These are phyloP conservation scores for Gaillardinia entomophila DNA, from an alignment of 805 yeast species.

Conservation along the genomic window DNA sequence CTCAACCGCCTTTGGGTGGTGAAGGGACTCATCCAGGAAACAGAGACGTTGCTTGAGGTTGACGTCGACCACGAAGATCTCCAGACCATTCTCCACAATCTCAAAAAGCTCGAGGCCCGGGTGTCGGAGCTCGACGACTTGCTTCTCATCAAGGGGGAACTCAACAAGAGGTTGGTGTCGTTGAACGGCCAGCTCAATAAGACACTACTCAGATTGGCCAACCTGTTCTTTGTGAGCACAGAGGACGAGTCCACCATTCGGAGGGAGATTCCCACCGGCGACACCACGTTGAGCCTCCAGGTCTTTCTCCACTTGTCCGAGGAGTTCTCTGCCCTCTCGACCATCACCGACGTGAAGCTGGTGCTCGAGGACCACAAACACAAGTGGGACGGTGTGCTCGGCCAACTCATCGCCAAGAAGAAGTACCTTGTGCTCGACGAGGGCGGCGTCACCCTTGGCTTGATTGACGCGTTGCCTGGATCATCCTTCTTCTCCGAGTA, in stretches of 20 bases:
- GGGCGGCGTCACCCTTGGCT: constrained; percentile 1
- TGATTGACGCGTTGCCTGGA: background rate
- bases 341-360: constrained; percentile 3
- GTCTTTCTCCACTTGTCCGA: constrained; percentile 1
- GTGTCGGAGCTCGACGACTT: constrained; percentile 7
- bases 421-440: constrained; percentile 2
- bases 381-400: constrained; percentile 8
- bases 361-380: constrained; percentile 7
- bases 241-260: background rate
- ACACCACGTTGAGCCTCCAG: background rate
- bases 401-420: constrained; percentile 5
- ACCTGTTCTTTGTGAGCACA: background rate
- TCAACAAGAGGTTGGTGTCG: constrained; percentile 4
- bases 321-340: background rate
- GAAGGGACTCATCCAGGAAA: constrained; percentile 19
- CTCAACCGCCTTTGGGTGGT: constrained; percentile 23
- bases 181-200: background rate
- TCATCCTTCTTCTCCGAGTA: constrained; percentile 1
- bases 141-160: constrained; percentile 7
- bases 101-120: constrained; percentile 12
- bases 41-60: constrained; percentile 7
- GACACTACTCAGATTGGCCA: background rate
- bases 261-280: background rate
- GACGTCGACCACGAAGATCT: constrained; percentile 12
- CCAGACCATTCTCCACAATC: constrained; percentile 10